Base-by-base conservation (phyloP, 1,284 basidiomycete species). In the Pseudozyma flocculosa region DNA sequence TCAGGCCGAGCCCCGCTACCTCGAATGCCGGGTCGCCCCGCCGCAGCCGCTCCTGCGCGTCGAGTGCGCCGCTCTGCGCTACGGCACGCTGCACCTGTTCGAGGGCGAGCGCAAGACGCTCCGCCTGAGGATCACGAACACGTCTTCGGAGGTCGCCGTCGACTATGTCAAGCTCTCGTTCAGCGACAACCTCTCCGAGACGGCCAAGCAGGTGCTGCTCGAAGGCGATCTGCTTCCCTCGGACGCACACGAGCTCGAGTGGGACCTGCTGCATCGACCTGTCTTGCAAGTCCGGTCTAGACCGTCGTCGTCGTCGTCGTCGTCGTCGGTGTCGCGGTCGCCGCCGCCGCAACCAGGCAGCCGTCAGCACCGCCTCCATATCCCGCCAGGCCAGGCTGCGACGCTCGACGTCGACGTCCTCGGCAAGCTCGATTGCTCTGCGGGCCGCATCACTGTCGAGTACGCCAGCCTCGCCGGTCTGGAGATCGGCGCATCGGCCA, bases 61-160 rank as follows among this genome's bases (percentile, higher is more conserved):
- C 71, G 84, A 89, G 58, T 83, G 89, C 75, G 88, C 87, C n/a
- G 90, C 89, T 7, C 81, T 95, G 17, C 90, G 87, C 0, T 89
- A 94, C 71, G 90, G 90, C 2, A 90, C 91, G 1, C 81, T 96
- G 24, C 93, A 94, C 88, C 81, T 98, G 47, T 94, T 92, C 73
- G 86, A 94, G 48, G 94, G 94, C 40, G 94, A 98, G 81, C 85
- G 80, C 88, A 88, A 88, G 1, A 85, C 81, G 0, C 86, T 97
- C 45, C 86, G 87, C 4, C 82, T 97, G 45, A 90, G 88, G 0
- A 80, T 98, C 13, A 89, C 92, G 76, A 98, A 98, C 72, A 23
- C 43, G 4, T 93, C 91, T 0, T 17, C 38, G 3, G 61, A 82
- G 0, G 79, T 92, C 24, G 86, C 89, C 0, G 84, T 97, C 45